Evolutionary conservation across 2,329 filamentous ascomycete species (phyloP), one percentile per base, ranked within the genome.

Genomic region (Chrysosporium keratinophilum): DNA sequence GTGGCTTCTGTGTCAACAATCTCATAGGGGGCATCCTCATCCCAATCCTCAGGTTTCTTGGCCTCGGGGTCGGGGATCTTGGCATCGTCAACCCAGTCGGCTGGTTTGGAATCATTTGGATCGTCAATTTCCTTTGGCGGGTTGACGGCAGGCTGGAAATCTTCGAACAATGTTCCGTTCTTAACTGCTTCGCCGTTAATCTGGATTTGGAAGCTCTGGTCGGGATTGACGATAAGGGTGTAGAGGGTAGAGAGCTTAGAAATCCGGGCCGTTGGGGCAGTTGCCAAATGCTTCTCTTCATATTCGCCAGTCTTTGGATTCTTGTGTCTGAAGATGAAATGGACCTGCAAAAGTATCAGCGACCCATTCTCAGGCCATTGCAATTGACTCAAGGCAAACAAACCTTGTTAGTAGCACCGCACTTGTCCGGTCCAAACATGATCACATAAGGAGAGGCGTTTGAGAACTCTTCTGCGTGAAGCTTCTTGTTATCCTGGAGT

Each of bases 351-450:
- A 39, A 33, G 50, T 45, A 54, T 59, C 52, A 50, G 54, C 42
- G 44, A 52, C 33, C 33, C 4, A 40, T 31, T 19, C 6, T 15
- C n/a, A 50, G 20, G 20, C 20, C 15, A 45, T 37, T 17, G 19
- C 9, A n/a, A 19, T 7, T 28, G 15, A 12, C n/a, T 40, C 55
- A 44, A 58, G 54, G n/a, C 15, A 41, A 14, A 31, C 69, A 55
- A 73, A 94, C 87, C 85, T 97, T 97, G 85, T 98, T 98, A 74
- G 88, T 97, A 71, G 88, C 82, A 73, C 93, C 93, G 72, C 93
- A 98, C 85, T 97, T 97, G 79, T 98, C 93, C 65, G 93, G 93
- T 63, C 93, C 93, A 71, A 98, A 98, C 93, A 98, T 98, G 80
- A 98, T 95, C 64, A 98, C 87, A 70, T 98, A 98, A 47, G 93